These are phyloP conservation scores for Przewalskia tangutica DNA, from an alignment of 257 asterid species.

Conservation along the genomic window DNA sequence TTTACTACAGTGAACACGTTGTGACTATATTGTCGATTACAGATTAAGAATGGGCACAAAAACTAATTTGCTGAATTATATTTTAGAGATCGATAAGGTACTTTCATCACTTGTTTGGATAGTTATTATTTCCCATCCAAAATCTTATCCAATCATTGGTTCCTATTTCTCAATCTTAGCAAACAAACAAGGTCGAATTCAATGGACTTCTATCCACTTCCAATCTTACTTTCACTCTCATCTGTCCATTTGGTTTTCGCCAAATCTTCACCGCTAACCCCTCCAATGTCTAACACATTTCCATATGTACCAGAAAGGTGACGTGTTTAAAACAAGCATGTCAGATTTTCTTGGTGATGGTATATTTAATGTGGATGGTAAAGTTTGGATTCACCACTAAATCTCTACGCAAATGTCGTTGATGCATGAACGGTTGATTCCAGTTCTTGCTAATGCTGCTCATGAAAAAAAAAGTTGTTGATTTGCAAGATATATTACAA, in stretches of 20 bases:
- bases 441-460: slow-evolving; percentile 25
- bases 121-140: no score
- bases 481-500: slow-evolving; percentile 54
- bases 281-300: slow-evolving; percentile 52
- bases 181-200: slow-evolving; percentile 32
- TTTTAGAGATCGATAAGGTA: no score
- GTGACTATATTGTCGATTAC: no score
- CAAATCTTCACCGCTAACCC: slow-evolving; percentile 53
- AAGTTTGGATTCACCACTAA: slow-evolving; percentile 46
- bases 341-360: slow-evolving; percentile 56
- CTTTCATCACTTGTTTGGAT: no score
- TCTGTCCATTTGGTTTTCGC: slow-evolving; percentile 37
- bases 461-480: slow-evolving; percentile 13
- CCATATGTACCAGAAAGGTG: slow-evolving; percentile 43
- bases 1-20: neutral
- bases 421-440: slow-evolving; percentile 34
- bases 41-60: no score
- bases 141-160: slow-evolving; percentile 47
- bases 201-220: slow-evolving; percentile 41
- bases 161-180: slow-evolving; percentile 24
- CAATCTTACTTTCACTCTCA: slow-evolving; percentile 47
- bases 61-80: no score
- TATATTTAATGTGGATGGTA: slow-evolving; percentile 54
- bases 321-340: slow-evolving; percentile 5
- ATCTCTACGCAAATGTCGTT: slow-evolving; percentile 50